Evolutionary conservation across 352 stramenopile species (phyloP).

Genomic region (Globisporangium barbulae): DNA sequence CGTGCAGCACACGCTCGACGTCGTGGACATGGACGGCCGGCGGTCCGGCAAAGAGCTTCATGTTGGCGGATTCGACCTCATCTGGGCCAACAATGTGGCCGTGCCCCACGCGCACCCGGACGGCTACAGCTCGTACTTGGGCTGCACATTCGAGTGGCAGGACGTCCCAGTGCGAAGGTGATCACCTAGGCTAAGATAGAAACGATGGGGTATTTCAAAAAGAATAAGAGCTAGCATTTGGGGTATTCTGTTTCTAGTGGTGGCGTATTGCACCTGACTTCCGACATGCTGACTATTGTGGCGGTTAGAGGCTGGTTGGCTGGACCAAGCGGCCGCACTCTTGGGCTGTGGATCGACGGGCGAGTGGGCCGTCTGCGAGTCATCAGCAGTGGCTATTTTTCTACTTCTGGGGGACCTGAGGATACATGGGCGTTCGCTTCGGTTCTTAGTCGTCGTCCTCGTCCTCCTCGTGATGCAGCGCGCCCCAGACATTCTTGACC

Average conservation of each 20-base stretch:
- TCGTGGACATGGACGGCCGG: slow-evolving; percentile 78
- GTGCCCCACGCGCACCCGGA: slow-evolving; percentile 34
- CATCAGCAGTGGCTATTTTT: not conserved
- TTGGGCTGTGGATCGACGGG: too few relatives aligned
- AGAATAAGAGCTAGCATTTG: slow-evolving; percentile 2
- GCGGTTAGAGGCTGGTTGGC: not conserved
- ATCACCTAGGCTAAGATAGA: not conserved
- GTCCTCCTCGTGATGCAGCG: slow-evolving; percentile 63
- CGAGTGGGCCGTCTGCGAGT: not conserved
- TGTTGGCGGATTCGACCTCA: slow-evolving; percentile 69
- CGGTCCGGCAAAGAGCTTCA: slow-evolving; percentile 42
- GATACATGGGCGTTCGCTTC: not conserved
- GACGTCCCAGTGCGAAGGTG: slow-evolving; percentile 18
- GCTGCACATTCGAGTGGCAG: slow-evolving; percentile 43
- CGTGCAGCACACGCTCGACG: slow-evolving; percentile 85
- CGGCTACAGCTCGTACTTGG: slow-evolving; percentile 61
- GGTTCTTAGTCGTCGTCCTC: slow-evolving; percentile 46
- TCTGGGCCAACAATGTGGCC: slow-evolving; percentile 47
- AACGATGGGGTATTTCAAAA: not conserved
- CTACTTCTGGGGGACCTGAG: not conserved
- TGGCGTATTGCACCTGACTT: slow-evolving; percentile 1
- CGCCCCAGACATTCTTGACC: slow-evolving; percentile 73
- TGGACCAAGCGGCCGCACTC: too few relatives aligned
- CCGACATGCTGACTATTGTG: not conserved
- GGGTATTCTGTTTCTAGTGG: slow-evolving; percentile 5